Evolutionary conservation across 2,329 filamentous ascomycete genomes (phyloP), one percentile per base, ranked within the genome.

Genomic region (Colletotrichum noveboracense): DNA sequence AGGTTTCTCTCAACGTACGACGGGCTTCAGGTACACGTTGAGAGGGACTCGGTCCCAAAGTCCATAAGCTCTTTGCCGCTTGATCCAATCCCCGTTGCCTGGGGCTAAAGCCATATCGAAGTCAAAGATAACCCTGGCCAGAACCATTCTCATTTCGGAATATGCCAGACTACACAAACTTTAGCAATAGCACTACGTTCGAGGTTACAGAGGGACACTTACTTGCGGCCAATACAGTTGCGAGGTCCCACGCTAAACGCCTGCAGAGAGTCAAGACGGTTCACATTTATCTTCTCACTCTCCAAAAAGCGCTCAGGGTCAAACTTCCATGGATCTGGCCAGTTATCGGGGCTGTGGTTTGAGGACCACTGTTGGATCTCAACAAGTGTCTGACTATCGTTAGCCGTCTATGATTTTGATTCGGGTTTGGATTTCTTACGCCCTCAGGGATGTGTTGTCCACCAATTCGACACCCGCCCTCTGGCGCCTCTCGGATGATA

Each of bases 401-500:
- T 48, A 16, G 21, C 1, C 21, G 16, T 9, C 16, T 4, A 5
- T 16, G 6, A 14, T 1, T 28, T 60, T 7, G 14, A n/a, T 3
- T 56, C 2, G 7, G 0, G 21, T 5, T 26, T 26, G n/a, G 4
- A 56, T 28, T 26, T n/a, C 36, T 30, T n/a, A 55, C 55, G 3
- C 80, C 79, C 66, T 80, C 78, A 0, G 85, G 83, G 2, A 87
- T 78, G 16, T 77, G 82, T 13, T 76, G 26, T 2, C 81, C 81
- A 18, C 79, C 77, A 61, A 86, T 80, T 2, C 75, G 78, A 1
- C 79, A 81, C 2, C 86, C 86, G 5, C 80, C 81, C 7, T 74
- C 72, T 7, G 83, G 80, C 0, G 80, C 79, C 18, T 80, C 71
- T 3, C 85, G 73, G 7, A 79, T 78, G 6, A 82, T 71, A 1